phyloP scores from a whole-genome alignment of 768 basidiomycete genomes.

The Suillus paluster region DNA sequence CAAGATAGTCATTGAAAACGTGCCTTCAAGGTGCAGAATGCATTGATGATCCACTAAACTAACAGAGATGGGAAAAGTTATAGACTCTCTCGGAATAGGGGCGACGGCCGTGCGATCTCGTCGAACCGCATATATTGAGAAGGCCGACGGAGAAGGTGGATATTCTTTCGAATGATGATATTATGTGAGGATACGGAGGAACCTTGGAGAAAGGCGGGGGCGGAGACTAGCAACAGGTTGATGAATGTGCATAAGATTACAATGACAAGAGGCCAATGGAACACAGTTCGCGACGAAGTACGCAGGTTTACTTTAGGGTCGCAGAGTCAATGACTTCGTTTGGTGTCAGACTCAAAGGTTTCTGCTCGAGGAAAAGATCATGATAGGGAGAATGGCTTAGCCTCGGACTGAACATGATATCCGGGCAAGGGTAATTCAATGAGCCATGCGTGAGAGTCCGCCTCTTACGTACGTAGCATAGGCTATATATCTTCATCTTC shows the following conservation, averaged over 20 bases:
- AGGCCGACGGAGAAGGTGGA: not conserved
- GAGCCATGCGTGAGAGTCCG: not conserved
- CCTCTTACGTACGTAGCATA: too few relatives aligned
- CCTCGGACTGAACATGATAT: not conserved
- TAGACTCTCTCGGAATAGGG: not conserved
- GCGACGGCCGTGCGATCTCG: not conserved
- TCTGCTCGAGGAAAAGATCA: not conserved
- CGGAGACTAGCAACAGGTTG: not conserved
- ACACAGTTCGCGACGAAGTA: not conserved
- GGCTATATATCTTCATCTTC: too few relatives aligned
- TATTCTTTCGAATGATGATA: not conserved
- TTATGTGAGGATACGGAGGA: not conserved
- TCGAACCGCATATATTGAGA: slow-evolving; percentile 1
- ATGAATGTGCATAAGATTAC: not conserved
- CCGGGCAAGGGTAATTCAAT: not conserved
- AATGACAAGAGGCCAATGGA: not conserved
- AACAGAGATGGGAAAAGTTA: not conserved
- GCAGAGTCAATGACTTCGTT: not conserved
- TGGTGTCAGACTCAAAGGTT: not conserved
- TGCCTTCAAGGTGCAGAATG: slow-evolving; percentile 1
- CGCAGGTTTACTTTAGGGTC: not conserved
- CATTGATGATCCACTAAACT: slow-evolving; percentile 1
- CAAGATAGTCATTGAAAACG: slow-evolving; percentile 4
- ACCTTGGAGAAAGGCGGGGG: too few relatives aligned
- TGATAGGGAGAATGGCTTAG: not conserved